phyloP scores from a whole-genome alignment of 768 basidiomycete species.

The Podaxis mareebaensis region DNA sequence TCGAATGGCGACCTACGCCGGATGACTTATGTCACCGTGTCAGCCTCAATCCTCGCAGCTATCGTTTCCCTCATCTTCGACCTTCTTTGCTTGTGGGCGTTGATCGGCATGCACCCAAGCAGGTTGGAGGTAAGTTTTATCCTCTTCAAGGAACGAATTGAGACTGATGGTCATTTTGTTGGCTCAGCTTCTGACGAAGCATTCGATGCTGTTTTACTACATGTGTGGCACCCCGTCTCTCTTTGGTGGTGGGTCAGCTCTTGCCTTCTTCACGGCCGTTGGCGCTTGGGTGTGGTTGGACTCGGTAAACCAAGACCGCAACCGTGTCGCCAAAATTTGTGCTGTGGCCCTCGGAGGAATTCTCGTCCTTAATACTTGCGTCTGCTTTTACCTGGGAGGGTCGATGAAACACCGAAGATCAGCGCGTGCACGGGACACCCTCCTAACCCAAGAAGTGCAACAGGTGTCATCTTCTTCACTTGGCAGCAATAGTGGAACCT shows the following conservation, averaged over 20 bases:
- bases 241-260: slow-evolving; percentile 18
- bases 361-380: slow-evolving; percentile 4
- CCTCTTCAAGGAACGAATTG: no score
- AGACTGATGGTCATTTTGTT: not conserved
- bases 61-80: slow-evolving; percentile 13
- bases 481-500: not conserved
- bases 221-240: slow-evolving; percentile 18
- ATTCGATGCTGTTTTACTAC: slow-evolving; percentile 15
- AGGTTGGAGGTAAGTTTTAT: slow-evolving; percentile 6
- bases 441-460: not conserved
- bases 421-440: not conserved
- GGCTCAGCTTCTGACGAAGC: slow-evolving; percentile 9
- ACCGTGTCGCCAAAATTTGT: slow-evolving; percentile 1
- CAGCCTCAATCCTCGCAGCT: slow-evolving; percentile 12
- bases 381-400: slow-evolving; percentile 16
- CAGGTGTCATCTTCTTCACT: not conserved
- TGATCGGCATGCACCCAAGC: slow-evolving; percentile 12
- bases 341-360: not conserved
- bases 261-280: slow-evolving; percentile 16
- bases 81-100: slow-evolving; percentile 15
- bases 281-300: slow-evolving; percentile 19
- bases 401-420: slow-evolving; percentile 1
- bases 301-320: slow-evolving; percentile 2
- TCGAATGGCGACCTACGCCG: slow-evolving; percentile 3
- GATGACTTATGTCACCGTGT: slow-evolving; percentile 10